Evolutionary conservation across 129 eudicot species (phyloP).

Genomic region (Flaveria sonorensis): DNA sequence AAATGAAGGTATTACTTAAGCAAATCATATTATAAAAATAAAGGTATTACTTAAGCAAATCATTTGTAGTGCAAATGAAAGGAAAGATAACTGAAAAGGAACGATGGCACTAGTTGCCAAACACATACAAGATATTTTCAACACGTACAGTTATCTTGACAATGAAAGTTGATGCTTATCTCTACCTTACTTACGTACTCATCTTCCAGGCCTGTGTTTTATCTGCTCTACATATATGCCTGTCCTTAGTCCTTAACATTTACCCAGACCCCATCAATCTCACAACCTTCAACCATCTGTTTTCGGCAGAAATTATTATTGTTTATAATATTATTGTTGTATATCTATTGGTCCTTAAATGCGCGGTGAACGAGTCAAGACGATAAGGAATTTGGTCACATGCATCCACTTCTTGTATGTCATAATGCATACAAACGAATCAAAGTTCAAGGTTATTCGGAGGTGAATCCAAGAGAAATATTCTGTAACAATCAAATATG

Average conservation of each 20-base stretch:
- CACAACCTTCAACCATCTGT: neutral
- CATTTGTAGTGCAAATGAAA: neutral
- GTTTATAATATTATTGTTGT: neutral
- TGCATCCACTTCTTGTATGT: conserved; percentile 11
- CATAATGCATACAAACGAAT: conserved; percentile 13
- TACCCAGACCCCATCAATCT: neutral
- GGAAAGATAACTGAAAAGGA: neutral
- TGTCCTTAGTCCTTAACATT: neutral
- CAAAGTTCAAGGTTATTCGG: neutral
- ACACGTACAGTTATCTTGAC: neutral
- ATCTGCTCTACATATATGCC: neutral
- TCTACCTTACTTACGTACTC: neutral
- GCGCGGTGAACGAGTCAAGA: conserved; percentile 4
- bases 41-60: neutral
- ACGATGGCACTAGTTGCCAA: conserved; percentile 16
- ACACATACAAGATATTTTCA: neutral
- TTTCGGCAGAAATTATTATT: neutral
- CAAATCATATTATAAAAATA: neutral
- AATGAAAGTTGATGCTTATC: neutral
- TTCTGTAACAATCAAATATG: neutral
- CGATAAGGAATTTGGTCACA: neutral
- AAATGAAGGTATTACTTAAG: neutral
- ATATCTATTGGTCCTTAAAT: neutral
- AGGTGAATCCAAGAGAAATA: neutral
- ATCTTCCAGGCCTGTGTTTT: conserved; percentile 7